phyloP scores from a whole-genome alignment of 176 grass and related monocot species.

The Carex parvula region DNA sequence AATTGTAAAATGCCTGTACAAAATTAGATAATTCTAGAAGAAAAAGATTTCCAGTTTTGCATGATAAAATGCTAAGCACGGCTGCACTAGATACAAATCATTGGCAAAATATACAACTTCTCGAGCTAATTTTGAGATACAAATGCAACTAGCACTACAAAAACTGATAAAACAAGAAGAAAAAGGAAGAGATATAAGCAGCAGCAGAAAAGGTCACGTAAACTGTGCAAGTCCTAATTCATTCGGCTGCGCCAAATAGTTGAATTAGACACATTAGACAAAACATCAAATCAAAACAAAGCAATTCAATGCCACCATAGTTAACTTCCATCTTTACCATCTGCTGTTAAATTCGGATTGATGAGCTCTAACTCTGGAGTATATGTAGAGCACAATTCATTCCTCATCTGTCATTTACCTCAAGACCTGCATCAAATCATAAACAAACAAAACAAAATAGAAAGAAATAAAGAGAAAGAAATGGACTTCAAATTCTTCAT shows the following conservation, averaged over 20 bases:
- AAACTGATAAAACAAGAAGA: constrained; percentile 18
- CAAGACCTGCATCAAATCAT: constrained; percentile 22
- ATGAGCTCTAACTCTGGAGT: constrained; percentile 33
- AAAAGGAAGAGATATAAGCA: neutral
- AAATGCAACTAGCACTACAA: constrained; percentile 15
- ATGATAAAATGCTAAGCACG: neutral
- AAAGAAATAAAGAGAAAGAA: neutral
- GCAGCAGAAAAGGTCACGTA: constrained; percentile 13
- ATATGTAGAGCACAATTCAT: constrained; percentile 29
- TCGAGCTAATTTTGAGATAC: constrained; percentile 16
- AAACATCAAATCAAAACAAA: constrained; percentile 22
- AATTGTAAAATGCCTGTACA: neutral
- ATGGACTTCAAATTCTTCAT: neutral
- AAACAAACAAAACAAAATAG: constrained; percentile 14
- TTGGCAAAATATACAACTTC: constrained; percentile 16
- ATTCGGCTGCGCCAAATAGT: constrained; percentile 15
- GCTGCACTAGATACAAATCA: neutral
- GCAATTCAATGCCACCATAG: constrained; percentile 5
- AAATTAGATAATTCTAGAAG: neutral
- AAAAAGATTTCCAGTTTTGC: neutral
- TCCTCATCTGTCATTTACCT: constrained; percentile 34
- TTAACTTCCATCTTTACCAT: constrained; percentile 14
- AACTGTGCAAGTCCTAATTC: constrained; percentile 14
- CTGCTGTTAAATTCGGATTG: constrained; percentile 28
- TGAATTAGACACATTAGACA: constrained; percentile 26